A percentile compares a stretch with the other conserved stretches of the same genome.
phyloP scores from a whole-genome alignment of 352 stramenopile species.

The Globisporangium viniferum region DNA sequence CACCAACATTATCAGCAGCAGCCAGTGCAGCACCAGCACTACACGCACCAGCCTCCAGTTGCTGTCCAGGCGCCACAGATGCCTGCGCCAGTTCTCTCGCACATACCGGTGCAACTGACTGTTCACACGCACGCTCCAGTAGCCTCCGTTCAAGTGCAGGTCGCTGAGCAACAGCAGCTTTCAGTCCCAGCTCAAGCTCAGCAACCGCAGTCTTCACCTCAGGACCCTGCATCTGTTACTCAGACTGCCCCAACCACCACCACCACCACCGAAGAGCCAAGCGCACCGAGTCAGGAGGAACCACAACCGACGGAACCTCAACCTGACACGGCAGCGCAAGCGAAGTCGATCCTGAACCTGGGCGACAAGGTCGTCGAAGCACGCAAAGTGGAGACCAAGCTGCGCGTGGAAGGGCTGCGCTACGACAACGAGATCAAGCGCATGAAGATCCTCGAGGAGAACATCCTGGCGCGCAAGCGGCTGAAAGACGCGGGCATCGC shows the following conservation, averaged over 20 bases:
- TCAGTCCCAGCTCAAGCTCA: background rate
- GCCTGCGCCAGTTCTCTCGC: background rate
- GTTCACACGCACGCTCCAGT: background rate
- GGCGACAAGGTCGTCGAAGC: constrained; percentile 19
- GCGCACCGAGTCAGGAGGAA: background rate
- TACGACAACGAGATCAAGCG: constrained; percentile 22
- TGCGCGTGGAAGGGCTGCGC: constrained; percentile 16
- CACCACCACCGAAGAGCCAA: background rate
- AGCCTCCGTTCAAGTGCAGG: background rate
- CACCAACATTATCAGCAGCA: constrained; percentile 1
- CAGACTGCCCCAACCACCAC: background rate
- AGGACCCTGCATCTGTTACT: background rate
- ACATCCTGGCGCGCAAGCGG: constrained; percentile 20
- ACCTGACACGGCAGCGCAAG: background rate
- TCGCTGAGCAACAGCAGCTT: background rate
- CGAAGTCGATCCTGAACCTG: constrained; percentile 7
- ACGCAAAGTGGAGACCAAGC: constrained; percentile 12
- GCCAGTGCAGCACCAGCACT: constrained; percentile 6
- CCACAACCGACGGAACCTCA: background rate
- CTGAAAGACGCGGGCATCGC: constrained; percentile 17
- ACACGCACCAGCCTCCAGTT: background rate
- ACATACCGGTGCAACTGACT: background rate
- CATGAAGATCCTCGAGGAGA: constrained; percentile 19
- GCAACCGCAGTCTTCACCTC: background rate
- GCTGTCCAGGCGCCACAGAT: background rate